Conservation (phyloP, 345 rosid genomes). For the Salix brachista region DNA sequence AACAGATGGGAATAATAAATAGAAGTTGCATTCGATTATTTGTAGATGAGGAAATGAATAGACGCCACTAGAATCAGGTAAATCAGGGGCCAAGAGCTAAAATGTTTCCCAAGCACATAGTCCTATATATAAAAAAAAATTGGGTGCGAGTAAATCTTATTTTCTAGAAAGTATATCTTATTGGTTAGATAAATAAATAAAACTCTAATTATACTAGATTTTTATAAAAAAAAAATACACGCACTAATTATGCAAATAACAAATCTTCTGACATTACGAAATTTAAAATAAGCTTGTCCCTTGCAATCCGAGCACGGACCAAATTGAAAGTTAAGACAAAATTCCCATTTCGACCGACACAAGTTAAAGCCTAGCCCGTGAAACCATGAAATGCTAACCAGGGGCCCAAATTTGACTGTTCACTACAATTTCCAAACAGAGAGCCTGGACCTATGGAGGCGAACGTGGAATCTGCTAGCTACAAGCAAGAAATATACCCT, state of each 20-base stretch:
- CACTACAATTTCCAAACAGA: neutral
- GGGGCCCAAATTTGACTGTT: conserved; percentile 19
- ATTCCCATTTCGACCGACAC: conserved; percentile 7
- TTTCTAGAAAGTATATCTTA: too few species aligned
- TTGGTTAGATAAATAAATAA: too few species aligned
- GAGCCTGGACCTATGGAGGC: neutral
- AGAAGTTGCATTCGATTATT: neutral
- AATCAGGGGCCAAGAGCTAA: conserved; percentile 8
- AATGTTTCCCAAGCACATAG: conserved; percentile 2
- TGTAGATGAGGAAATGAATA: neutral
- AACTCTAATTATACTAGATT: too few species aligned
- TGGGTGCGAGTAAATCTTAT: too few species aligned
- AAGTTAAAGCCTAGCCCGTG: conserved; percentile 31
- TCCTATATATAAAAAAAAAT: neutral
- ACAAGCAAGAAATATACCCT: neutral
- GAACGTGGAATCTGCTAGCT: neutral
- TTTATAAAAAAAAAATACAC: too few species aligned
- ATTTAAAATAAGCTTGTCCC: neutral
- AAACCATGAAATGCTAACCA: conserved; percentile 20
- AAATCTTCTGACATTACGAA: too few species aligned
- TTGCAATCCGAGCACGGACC: conserved; percentile 27
- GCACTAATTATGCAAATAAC: too few species aligned
- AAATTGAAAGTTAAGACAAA: conserved; percentile 14
- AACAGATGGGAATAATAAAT: neutral
- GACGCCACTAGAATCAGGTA: neutral